phyloP scores from a whole-genome alignment of 176 grass and related monocot genomes.

The Elaeis guineensis region DNA sequence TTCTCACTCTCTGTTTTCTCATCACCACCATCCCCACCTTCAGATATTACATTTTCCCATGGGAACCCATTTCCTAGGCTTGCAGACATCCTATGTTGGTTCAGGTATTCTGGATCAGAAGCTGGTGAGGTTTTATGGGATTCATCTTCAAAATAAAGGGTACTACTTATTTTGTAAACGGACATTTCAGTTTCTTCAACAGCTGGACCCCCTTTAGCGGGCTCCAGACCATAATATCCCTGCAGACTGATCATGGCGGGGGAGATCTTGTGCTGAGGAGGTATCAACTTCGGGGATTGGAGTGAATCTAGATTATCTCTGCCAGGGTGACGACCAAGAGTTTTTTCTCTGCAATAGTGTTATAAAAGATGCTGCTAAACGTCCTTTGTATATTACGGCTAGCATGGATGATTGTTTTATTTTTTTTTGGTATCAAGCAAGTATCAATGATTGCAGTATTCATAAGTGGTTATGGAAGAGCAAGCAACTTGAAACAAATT shows the following conservation, averaged over 20 bases:
- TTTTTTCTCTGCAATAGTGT: constrained; percentile 21
- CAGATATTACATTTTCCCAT: not conserved
- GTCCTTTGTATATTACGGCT: not conserved
- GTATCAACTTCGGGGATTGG: constrained; percentile 23
- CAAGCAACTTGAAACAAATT: too few species aligned
- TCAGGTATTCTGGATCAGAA: not conserved
- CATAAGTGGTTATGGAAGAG: too few species aligned
- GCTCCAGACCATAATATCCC: constrained; percentile 55
- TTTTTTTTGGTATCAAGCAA: not conserved
- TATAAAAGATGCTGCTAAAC: not conserved
- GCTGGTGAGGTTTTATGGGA: constrained; percentile 2
- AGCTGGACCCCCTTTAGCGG: constrained; percentile 5
- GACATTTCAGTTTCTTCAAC: constrained; percentile 55
- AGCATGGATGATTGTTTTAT: too few species aligned
- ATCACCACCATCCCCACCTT: constrained; percentile 3
- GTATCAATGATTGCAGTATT: too few species aligned
- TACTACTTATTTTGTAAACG: constrained; percentile 29
- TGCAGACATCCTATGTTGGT: constrained; percentile 1
- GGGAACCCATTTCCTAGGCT: constrained; percentile 9
- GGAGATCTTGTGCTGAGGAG: constrained; percentile 25
- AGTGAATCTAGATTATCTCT: constrained; percentile 17
- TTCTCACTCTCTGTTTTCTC: constrained; percentile 37
- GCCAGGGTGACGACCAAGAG: constrained; percentile 27
- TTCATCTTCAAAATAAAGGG: constrained; percentile 3
- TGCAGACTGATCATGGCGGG: constrained; percentile 60